A percentile compares a stretch with the other conserved stretches of the same genome.
Conservation (phyloP, 768 basidiomycete species). For the Trametes cingulata region DNA sequence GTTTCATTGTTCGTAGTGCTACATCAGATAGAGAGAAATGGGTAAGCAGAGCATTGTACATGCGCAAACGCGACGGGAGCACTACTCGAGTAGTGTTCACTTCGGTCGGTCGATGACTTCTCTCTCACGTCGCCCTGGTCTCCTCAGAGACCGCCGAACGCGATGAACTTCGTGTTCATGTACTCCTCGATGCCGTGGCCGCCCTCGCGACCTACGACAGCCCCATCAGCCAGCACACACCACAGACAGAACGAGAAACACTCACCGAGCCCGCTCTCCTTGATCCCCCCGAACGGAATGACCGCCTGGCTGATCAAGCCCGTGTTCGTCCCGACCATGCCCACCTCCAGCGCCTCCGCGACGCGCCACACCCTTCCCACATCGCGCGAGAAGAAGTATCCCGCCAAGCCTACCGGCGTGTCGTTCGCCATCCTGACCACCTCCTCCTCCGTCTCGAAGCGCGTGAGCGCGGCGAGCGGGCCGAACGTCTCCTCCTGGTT, state of each 20-base stretch:
- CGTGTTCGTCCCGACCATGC: slow-evolving; percentile 88
- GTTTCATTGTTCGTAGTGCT: not conserved
- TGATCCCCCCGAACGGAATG: slow-evolving; percentile 89
- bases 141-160: slow-evolving; percentile 52
- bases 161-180: slow-evolving; percentile 77
- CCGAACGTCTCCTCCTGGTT: slow-evolving; percentile 94
- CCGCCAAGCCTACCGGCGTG: slow-evolving; percentile 83
- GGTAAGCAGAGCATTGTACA: not conserved
- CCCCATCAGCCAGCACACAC: slow-evolving; percentile 37
- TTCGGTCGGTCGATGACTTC: not conserved
- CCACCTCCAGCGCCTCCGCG: slow-evolving; percentile 91
- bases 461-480: slow-evolving; percentile 81
- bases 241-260: not conserved
- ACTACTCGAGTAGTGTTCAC: too few species aligned
- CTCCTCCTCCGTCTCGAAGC: slow-evolving; percentile 94
- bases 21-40: not conserved
- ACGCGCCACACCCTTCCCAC: slow-evolving; percentile 91
- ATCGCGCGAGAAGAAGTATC: slow-evolving; percentile 91
- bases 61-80: not conserved
- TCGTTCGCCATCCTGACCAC: slow-evolving; percentile 85
- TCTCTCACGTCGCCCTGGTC: not conserved
- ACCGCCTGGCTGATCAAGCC: slow-evolving; percentile 74
- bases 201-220: slow-evolving; percentile 72
- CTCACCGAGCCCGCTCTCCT: slow-evolving; percentile 78
- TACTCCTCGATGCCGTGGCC: slow-evolving; percentile 91